Percentiles rank a stretch among this genome's conserved stretches.
Evolutionary conservation across 768 basidiomycete species (phyloP).

Genomic region (Leccinum obscurum): DNA sequence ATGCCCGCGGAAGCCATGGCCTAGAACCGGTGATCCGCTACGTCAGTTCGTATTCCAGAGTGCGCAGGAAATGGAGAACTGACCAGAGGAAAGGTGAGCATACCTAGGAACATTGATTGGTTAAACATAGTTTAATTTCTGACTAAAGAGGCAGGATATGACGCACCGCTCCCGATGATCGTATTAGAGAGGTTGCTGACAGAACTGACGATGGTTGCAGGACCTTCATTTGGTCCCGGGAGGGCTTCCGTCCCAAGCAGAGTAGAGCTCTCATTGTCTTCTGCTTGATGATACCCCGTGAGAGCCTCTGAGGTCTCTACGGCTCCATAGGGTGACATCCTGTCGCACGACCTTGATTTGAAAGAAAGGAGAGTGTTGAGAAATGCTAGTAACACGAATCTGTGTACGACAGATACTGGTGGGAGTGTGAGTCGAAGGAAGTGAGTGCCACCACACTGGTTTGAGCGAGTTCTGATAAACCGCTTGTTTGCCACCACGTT

Average conservation of each 20-base stretch:
- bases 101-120: slow-evolving; percentile 46
- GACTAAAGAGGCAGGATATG: not conserved
- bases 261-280: slow-evolving; percentile 54
- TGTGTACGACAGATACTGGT: not conserved
- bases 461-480: not conserved
- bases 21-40: slow-evolving; percentile 36
- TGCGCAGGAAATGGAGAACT: slow-evolving; percentile 13
- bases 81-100: slow-evolving; percentile 87
- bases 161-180: slow-evolving; percentile 85
- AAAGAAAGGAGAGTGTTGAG: not conserved
- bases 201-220: slow-evolving; percentile 66
- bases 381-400: not conserved
- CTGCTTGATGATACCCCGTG: slow-evolving; percentile 8
- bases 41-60: not conserved
- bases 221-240: slow-evolving; percentile 51
- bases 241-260: slow-evolving; percentile 48
- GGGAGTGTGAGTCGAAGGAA: not conserved
- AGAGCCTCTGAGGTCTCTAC: slow-evolving; percentile 33
- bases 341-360: slow-evolving; percentile 45
- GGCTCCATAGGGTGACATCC: slow-evolving; percentile 72
- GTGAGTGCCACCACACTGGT: not conserved
- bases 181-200: slow-evolving; percentile 86
- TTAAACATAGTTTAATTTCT: not conserved
- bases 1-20: slow-evolving; percentile 90
- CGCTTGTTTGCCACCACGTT: not conserved